Evolutionary conservation across 1,284 basidiomycete genomes (phyloP).

Genomic region (Caloboletus firmus): DNA sequence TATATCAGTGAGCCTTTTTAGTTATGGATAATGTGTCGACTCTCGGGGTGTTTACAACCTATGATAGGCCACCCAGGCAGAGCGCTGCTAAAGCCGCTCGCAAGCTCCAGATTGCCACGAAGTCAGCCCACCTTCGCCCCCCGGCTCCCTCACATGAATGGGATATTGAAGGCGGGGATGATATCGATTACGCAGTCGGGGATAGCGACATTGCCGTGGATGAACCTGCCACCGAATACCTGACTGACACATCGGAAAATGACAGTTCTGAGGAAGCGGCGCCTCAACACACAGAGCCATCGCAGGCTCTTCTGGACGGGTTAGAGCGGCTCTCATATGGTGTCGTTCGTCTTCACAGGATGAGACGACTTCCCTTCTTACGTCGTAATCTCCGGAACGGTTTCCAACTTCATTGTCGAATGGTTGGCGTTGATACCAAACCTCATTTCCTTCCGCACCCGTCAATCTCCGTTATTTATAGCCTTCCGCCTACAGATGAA

Average conservation of each 20-base stretch:
- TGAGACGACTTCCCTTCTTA: constrained; percentile 51
- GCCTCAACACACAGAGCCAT: constrained; percentile 11
- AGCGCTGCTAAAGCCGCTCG: constrained; percentile 10
- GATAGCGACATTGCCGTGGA: constrained; percentile 8
- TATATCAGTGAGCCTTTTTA: constrained; percentile 12
- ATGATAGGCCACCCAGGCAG: constrained; percentile 10
- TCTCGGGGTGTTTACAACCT: constrained; percentile 4
- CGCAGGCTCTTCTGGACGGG: constrained; percentile 23
- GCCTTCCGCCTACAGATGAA: not conserved
- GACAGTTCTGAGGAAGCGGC: constrained; percentile 1
- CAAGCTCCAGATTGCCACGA: constrained; percentile 8
- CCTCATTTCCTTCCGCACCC: constrained; percentile 14
- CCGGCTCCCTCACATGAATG: not conserved
- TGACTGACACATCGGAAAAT: constrained; percentile 12
- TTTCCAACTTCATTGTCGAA: constrained; percentile 40
- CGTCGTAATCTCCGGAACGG: constrained; percentile 48
- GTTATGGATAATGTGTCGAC: not conserved
- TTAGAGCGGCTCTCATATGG: constrained; percentile 21
- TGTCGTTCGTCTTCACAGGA: constrained; percentile 22
- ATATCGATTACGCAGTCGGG: not conserved
- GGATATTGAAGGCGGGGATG: constrained; percentile 9
- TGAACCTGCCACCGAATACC: not conserved
- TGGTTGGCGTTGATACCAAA: constrained; percentile 18
- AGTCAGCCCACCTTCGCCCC: constrained; percentile 2
- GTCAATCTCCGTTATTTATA: constrained; percentile 35